Conservation (phyloP, 192 early-diverging fungal species). For the Helicostylum pulchrum region DNA sequence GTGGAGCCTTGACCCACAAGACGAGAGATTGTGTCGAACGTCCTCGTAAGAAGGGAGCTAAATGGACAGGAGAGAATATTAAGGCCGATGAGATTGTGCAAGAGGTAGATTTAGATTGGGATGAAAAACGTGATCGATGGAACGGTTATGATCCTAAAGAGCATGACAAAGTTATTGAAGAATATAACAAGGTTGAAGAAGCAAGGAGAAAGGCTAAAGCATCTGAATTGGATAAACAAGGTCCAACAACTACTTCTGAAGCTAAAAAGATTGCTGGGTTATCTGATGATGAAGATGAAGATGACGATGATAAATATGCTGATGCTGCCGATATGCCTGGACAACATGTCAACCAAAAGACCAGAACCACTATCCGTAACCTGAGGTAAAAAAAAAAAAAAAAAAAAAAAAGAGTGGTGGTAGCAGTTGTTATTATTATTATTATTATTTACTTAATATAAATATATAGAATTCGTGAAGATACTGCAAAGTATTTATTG, state of each 20-base stretch:
- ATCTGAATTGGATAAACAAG: slow-evolving; percentile 66
- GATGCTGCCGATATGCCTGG: slow-evolving; percentile 82
- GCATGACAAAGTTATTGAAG: slow-evolving; percentile 75
- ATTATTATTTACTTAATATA: not conserved
- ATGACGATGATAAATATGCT: slow-evolving; percentile 89
- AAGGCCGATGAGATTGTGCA: slow-evolving; percentile 82
- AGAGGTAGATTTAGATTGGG: slow-evolving; percentile 76
- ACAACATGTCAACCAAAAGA: slow-evolving; percentile 84
- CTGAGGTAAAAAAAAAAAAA: slow-evolving; percentile 55
- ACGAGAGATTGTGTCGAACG: slow-evolving; percentile 92
- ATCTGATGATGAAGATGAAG: slow-evolving; percentile 72
- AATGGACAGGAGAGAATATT: slow-evolving; percentile 81
- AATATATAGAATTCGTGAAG: slow-evolving; percentile 84
- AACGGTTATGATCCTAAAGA: slow-evolving; percentile 94
- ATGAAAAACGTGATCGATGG: slow-evolving; percentile 97
- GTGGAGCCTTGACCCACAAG: slow-evolving; percentile 94
- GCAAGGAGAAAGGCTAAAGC: slow-evolving; percentile 78
- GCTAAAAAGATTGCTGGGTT: slow-evolving; percentile 51
- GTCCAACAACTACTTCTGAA: slow-evolving; percentile 46
- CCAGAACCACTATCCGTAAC: slow-evolving; percentile 91
- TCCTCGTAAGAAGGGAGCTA: slow-evolving; percentile 85
- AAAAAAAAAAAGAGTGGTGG: too few relatives aligned
- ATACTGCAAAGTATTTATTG: slow-evolving; percentile 97
- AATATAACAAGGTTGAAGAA: slow-evolving; percentile 92
- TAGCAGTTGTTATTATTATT: not conserved